Evolutionary conservation across 495 filamentous ascomycete species (phyloP).

Genomic region (Cenococcum geophilum): DNA sequence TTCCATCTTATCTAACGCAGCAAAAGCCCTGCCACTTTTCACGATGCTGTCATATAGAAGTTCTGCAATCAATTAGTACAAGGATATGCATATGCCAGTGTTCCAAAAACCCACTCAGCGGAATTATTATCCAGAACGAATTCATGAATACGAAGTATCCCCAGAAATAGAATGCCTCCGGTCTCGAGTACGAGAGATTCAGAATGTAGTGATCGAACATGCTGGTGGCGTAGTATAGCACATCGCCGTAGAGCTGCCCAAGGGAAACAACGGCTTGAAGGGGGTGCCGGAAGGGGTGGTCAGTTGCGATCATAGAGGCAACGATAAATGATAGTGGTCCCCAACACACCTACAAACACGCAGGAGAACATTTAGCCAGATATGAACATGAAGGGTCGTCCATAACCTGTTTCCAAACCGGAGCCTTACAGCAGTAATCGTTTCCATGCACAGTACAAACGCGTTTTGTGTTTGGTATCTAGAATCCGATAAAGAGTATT

Average conservation of each 20-base stretch:
- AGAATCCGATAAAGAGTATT: conserved; percentile 78
- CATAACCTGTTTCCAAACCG: background rate
- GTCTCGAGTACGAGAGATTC: conserved; percentile 58
- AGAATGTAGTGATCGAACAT: conserved; percentile 57
- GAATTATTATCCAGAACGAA: conserved; percentile 77
- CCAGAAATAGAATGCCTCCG: conserved; percentile 81
- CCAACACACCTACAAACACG: conserved; percentile 53
- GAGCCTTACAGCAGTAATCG: conserved; percentile 64
- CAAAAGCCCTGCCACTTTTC: conserved; percentile 18
- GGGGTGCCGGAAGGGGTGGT: conserved; percentile 59
- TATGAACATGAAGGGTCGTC: background rate
- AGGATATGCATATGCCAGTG: background rate
- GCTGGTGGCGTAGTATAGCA: conserved; percentile 79
- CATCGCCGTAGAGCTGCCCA: conserved; percentile 80
- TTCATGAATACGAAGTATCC: conserved; percentile 84
- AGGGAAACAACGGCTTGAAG: conserved; percentile 67
- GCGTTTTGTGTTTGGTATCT: conserved; percentile 72
- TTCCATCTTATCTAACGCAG: conserved; percentile 25
- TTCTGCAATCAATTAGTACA: conserved; percentile 2
- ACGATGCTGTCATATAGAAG: conserved; percentile 21
- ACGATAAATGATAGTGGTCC: conserved; percentile 72
- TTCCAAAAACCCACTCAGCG: conserved; percentile 37
- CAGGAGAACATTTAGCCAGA: background rate
- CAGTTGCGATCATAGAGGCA: conserved; percentile 53
- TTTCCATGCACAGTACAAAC: conserved; percentile 80